Evolutionary conservation across 2,329 filamentous ascomycete species (phyloP), one percentile per base, ranked within the genome.

Genomic region (Paraphoma sp.): DNA sequence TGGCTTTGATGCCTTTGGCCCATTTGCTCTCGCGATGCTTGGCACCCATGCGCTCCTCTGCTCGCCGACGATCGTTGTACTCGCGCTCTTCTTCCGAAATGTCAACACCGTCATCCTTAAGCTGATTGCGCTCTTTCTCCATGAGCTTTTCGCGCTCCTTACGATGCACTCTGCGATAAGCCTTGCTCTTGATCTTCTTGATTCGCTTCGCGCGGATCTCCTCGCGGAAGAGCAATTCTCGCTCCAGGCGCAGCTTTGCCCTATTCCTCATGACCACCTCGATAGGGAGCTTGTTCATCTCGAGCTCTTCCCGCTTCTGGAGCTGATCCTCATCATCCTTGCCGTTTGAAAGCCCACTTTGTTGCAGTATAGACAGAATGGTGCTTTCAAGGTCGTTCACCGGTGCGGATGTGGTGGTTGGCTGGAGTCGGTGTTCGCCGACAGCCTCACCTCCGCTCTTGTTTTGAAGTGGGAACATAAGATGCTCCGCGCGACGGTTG

Each of bases 121-220:
- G 76, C 40, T 84, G 83, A 55, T 86, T 82, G 52, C 81, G 80
- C 63, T 89, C 86, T 47, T 83, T 79, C 57, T 86, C 79, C 48
- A 85, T 82, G 56, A 84, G 71, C 60, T 82, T 83, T 72, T 89
- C 86, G 12, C 86, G 82, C 72, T 90, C 91, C 73, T 90, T 97
- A 38, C 94, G 88, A 77, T 98, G 94, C 12, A 98, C 89, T 44
- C 93, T 89, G 53, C 94, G 91, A 74, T 96, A 99, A 0, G 93
- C 87, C 77, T 97, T 99, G 74, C 91, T 96, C 83, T 99, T 99
- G 80, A 99, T 99, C 82, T 98, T 98, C 81, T 97, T 97, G 79
- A 99, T 92, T 23, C 95, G 89, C 79, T 93, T 96, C 7, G 93
- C 87, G 54, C 93, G 89, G 43, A 93, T 89, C 70, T 96, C 90